phyloP scores from a whole-genome alignment of 495 filamentous ascomycete genomes.

The Ramalina peruviana region DNA sequence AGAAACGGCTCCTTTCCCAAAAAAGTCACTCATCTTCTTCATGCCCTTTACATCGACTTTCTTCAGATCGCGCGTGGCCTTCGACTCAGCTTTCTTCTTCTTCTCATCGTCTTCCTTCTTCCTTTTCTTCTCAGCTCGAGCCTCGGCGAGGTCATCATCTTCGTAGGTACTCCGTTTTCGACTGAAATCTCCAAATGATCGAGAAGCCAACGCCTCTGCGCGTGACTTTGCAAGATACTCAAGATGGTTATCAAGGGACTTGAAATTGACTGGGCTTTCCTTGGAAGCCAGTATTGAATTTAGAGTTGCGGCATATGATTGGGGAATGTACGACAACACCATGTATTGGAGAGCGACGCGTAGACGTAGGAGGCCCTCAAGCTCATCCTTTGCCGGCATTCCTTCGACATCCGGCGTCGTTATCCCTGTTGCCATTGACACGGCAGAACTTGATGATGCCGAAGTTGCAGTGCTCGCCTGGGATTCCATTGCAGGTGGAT shows the following conservation, averaged over 20 bases:
- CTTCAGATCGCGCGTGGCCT: conserved; percentile 60
- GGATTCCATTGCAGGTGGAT: conserved; percentile 21
- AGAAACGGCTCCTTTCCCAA: conserved; percentile 43
- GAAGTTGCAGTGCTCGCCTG: conserved; percentile 31
- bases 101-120: conserved; percentile 65
- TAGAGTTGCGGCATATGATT: conserved; percentile 33
- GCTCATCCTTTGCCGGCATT: conserved; percentile 23
- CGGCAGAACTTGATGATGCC: conserved; percentile 18
- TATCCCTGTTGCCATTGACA: conserved; percentile 21
- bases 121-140: conserved; percentile 43
- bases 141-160: conserved; percentile 44
- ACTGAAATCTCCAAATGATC: conserved; percentile 56
- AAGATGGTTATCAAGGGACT: conserved; percentile 52
- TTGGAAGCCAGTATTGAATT: conserved; percentile 32
- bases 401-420: conserved; percentile 18
- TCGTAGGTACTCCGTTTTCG: conserved; percentile 58
- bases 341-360: conserved; percentile 68
- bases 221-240: conserved; percentile 47
- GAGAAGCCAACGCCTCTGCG: conserved; percentile 50
- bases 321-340: conserved; percentile 52
- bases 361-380: conserved; percentile 53
- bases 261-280: conserved; percentile 48
- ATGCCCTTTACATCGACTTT: conserved; percentile 86
- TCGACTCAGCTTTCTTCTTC: conserved; percentile 57
- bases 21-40: conserved; percentile 95